These are phyloP conservation scores for Oehlia diaphana DNA, from an alignment of 192 early-diverging fungal genomes.

Conservation along the genomic window DNA sequence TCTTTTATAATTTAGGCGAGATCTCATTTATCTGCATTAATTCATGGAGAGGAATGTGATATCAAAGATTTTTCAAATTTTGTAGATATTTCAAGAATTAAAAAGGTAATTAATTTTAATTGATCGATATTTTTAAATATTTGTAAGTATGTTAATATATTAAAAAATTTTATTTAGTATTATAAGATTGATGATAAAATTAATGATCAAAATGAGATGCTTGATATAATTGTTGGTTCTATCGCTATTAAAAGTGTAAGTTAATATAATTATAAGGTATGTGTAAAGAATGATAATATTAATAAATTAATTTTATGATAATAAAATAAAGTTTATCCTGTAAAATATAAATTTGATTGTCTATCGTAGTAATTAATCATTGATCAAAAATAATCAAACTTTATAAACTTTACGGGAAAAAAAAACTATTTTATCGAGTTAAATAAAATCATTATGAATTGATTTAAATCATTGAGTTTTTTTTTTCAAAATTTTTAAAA, in stretches of 20 bases:
- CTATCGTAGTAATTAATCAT: no score
- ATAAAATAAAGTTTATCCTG: no score
- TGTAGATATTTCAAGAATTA: conserved; percentile 39
- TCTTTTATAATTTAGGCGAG: neutral
- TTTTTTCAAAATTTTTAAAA: no score
- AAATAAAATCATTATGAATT: no score
- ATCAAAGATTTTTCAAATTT: conserved; percentile 40
- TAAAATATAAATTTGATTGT: no score
- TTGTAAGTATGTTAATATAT: neutral
- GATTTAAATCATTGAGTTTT: no score
- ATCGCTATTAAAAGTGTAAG: conserved; percentile 52
- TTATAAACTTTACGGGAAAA: no score
- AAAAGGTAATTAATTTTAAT: conserved; percentile 38
- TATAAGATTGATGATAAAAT: conserved; percentile 49
- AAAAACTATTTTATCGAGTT: no score
- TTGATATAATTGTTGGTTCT: conserved; percentile 49
- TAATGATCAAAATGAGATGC: conserved; percentile 40
- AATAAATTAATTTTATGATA: no score
- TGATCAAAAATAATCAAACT: no score
- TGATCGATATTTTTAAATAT: neutral
- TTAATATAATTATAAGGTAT: neutral
- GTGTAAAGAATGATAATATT: no score
- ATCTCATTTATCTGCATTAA: conserved; percentile 16
- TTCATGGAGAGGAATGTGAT: conserved; percentile 17
- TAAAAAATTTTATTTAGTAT: conserved; percentile 33